These are phyloP conservation scores for Ogataea methylovora DNA, from an alignment of 805 yeast genomes.

Conservation along the genomic window DNA sequence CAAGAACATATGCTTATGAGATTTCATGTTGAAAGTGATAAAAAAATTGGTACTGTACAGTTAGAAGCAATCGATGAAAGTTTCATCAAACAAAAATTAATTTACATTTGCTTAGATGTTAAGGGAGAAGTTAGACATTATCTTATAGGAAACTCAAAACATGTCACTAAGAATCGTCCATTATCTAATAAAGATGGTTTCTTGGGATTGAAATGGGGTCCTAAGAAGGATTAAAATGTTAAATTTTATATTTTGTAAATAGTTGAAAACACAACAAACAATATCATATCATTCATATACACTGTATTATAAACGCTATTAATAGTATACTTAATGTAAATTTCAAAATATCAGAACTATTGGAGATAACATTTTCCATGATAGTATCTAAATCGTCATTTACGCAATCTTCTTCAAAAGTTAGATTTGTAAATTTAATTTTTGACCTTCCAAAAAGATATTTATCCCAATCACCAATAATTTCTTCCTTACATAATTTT, in stretches of 20 bases:
- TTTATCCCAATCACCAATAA: conserved; percentile 17
- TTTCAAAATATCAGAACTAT: conserved; percentile 7
- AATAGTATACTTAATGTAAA: conserved; percentile 8
- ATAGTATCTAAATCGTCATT: conserved; percentile 9
- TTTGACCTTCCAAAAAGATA: conserved; percentile 14
- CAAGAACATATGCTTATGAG: conserved; percentile 77
- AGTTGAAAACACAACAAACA: not conserved
- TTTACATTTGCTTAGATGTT: conserved; percentile 69
- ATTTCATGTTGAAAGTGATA: conserved; percentile 74
- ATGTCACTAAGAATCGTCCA: conserved; percentile 34
- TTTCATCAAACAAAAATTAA: conserved; percentile 58
- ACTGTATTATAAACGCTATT: not conserved
- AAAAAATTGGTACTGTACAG: conserved; percentile 60
- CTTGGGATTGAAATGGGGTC: conserved; percentile 84
- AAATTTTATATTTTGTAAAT: not conserved
- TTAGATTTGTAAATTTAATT: conserved; percentile 3
- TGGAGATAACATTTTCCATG: not conserved
- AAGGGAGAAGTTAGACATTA: conserved; percentile 64
- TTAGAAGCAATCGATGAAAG: conserved; percentile 73
- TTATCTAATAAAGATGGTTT: conserved; percentile 45
- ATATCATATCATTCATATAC: not conserved
- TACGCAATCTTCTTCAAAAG: conserved; percentile 8
- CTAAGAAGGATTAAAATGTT: conserved; percentile 40
- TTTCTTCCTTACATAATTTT: conserved; percentile 16
- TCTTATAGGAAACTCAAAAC: conserved; percentile 53